These are phyloP conservation scores for Suhomyces taliae DNA, from an alignment of 1,139 yeast genomes.

Conservation along the genomic window DNA sequence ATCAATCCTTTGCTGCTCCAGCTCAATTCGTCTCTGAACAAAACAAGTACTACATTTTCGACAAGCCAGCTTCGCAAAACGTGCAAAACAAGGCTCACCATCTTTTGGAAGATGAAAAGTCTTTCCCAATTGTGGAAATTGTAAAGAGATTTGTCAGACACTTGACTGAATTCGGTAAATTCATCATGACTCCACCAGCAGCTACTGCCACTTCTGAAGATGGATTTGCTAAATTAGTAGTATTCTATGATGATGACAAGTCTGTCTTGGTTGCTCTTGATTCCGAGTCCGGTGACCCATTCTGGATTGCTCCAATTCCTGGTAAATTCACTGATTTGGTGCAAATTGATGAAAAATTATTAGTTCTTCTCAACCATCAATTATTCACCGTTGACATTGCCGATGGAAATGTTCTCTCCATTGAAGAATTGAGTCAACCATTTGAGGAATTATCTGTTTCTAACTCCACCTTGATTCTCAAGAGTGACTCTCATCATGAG, in stretches of 20 bases:
- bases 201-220: background rate
- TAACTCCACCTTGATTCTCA: slow-evolving; percentile 8
- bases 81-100: slow-evolving; percentile 32
- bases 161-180: slow-evolving; percentile 35
- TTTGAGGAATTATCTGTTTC: background rate
- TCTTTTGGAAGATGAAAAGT: slow-evolving; percentile 30
- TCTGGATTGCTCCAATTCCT: slow-evolving; percentile 23
- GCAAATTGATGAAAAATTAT: slow-evolving; percentile 21
- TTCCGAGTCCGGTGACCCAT: slow-evolving; percentile 27
- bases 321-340: slow-evolving; percentile 16
- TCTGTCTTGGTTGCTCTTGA: slow-evolving; percentile 30
- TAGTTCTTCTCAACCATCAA: slow-evolving; percentile 22
- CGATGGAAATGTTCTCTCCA: slow-evolving; percentile 23
- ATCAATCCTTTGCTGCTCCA: slow-evolving; percentile 3
- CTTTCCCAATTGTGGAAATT: slow-evolving; percentile 8
- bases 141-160: slow-evolving; percentile 34
- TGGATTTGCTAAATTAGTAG: slow-evolving; percentile 36
- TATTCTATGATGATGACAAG: slow-evolving; percentile 27
- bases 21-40: slow-evolving; percentile 8
- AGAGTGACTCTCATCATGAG: slow-evolving; percentile 7
- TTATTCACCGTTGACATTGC: slow-evolving; percentile 22
- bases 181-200: slow-evolving; percentile 16
- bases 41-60: slow-evolving; percentile 20
- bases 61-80: slow-evolving; percentile 33
- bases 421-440: slow-evolving; percentile 1